Percentiles rank a stretch among this genome's conserved stretches.
Conservation (phyloP, 2,329 filamentous ascomycete genomes). For the Neopestalotiopsis rosae region DNA sequence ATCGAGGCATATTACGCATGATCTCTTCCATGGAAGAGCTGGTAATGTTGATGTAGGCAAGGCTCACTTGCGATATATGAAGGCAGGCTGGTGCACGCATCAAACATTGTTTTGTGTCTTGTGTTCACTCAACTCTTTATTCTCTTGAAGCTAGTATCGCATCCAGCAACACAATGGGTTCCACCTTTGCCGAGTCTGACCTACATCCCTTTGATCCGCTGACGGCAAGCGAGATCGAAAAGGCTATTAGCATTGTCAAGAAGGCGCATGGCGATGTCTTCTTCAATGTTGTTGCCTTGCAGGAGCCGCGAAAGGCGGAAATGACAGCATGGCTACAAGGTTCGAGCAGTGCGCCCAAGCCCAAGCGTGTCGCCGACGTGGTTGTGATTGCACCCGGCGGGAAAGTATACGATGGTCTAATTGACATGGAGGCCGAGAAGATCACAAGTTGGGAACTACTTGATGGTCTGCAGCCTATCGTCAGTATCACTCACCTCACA, state of each 20-base stretch:
- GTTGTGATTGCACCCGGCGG: slow-evolving; percentile 81
- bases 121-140: neutral
- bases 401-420: slow-evolving; percentile 81
- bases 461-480: slow-evolving; percentile 80
- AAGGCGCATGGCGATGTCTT: slow-evolving; percentile 73
- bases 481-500: slow-evolving; percentile 41
- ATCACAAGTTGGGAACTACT: slow-evolving; percentile 78
- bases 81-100: neutral
- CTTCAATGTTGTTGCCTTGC: slow-evolving; percentile 87
- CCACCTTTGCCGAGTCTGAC: slow-evolving; percentile 8
- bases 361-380: slow-evolving; percentile 77
- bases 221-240: slow-evolving; percentile 72
- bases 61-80: neutral
- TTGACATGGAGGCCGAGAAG: slow-evolving; percentile 71
- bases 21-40: neutral
- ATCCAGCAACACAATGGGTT: neutral
- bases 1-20: slow-evolving; percentile 13
- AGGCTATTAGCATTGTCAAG: slow-evolving; percentile 70
- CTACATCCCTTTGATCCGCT: slow-evolving; percentile 81
- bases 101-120: neutral
- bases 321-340: slow-evolving; percentile 81
- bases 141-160: neutral
- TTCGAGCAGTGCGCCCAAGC: slow-evolving; percentile 59
- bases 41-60: neutral
- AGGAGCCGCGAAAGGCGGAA: slow-evolving; percentile 83